phyloP scores from a whole-genome alignment of 805 yeast species.

The Yueomyces sp. region DNA sequence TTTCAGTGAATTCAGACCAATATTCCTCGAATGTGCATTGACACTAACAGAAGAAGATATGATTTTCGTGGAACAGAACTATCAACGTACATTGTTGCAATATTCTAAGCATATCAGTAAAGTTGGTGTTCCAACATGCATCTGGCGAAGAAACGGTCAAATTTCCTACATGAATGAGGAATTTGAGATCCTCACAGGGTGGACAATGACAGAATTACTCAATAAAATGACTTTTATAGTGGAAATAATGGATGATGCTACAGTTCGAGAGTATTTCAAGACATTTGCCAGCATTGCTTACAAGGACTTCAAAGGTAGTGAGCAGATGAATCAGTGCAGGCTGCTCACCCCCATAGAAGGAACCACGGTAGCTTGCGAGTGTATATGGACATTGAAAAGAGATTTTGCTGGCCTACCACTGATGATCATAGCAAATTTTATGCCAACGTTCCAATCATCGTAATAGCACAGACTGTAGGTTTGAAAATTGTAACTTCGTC shows the following conservation, averaged over 20 bases:
- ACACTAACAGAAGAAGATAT: constrained; percentile 81
- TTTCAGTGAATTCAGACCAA: constrained; percentile 84
- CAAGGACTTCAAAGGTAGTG: constrained; percentile 79
- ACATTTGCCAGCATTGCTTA: constrained; percentile 75
- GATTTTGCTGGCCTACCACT: constrained; percentile 95
- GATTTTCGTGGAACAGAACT: constrained; percentile 91
- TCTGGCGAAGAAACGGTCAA: constrained; percentile 94
- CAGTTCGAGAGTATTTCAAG: constrained; percentile 80
- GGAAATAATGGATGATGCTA: constrained; percentile 75
- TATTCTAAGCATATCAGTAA: constrained; percentile 74
- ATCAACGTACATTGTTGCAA: constrained; percentile 81
- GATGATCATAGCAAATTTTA: constrained; percentile 90
- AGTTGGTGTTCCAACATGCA: constrained; percentile 87
- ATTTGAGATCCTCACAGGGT: constrained; percentile 81
- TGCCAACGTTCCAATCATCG: constrained; percentile 43
- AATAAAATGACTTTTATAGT: constrained; percentile 56
- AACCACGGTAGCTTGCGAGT: constrained; percentile 53
- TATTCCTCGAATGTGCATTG: constrained; percentile 80
- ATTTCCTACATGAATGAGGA: constrained; percentile 93
- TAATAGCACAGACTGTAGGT: too few relatives aligned
- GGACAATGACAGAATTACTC: constrained; percentile 62
- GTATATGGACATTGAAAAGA: constrained; percentile 86
- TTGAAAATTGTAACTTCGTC: too few relatives aligned
- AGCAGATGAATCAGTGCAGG: constrained; percentile 82
- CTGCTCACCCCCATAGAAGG: constrained; percentile 43